Base-by-base conservation (phyloP, 495 filamentous ascomycete genomes). In the Elaphomyces granulatus region DNA sequence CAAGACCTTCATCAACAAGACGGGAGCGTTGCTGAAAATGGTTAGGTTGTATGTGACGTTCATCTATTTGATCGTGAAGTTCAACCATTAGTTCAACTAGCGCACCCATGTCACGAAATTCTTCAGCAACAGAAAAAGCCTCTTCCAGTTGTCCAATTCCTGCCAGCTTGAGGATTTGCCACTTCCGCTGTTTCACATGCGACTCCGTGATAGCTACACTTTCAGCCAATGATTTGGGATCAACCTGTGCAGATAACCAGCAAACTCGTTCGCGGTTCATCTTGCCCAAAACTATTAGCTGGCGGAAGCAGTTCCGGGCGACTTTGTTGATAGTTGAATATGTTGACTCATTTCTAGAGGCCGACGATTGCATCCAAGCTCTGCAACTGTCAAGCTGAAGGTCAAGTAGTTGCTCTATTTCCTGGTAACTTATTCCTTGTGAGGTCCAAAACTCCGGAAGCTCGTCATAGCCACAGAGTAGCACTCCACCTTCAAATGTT, bases 381-480 rank as follows among this genome's bases (percentile, higher is more conserved):
- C 56, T 60, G 46, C 56, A 60, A 30, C 54, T 65, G 20, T 65
- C 64, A 12, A 66, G 53, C 38, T 68, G 61, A 36, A 61, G 50
- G 37, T 68, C 60, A 33, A 68, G 50, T 15, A 68, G 40, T 35
- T 76, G 75, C 2, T 66, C 60, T 17, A 70, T 75, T 45, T 66
- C 64, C 26, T 52, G 48, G 41, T 66, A 68, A 8, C 55, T 54
- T 34, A 63, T 55, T 33, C 38, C 48, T 16, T 53, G 48, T 8
- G 80, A 81, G 3, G 83, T 92, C 87, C 87, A 95, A 40, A 82
- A 77, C 34, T 81, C 75, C 14, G 81, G 76, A 14, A 94, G 64
- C 3, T 63, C 73, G 20, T 76, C 61, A 50, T 77, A 83, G 28
- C 67, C 63, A 23, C 56, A 51, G 3, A 59, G 54, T 14, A 88